Percentiles rank a stretch among this genome's conserved stretches.
These are phyloP conservation scores for Arthroderma uncinatum DNA, from an alignment of 2,329 filamentous ascomycete genomes.

Conservation along the genomic window DNA sequence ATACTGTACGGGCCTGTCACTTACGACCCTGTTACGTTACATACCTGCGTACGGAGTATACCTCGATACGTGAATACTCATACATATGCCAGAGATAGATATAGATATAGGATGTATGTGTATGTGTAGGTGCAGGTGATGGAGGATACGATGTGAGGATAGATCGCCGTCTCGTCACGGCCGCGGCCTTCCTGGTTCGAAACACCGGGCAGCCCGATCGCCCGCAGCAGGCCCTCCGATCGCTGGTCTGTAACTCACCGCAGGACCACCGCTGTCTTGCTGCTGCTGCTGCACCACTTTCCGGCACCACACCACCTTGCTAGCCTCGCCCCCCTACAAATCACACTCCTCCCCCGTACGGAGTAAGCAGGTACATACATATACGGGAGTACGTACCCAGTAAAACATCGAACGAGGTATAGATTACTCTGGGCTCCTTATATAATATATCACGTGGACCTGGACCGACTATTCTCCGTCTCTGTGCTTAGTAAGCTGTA, in stretches of 20 bases:
- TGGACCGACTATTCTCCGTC: too few species aligned
- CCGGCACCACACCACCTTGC: neutral
- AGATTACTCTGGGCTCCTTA: too few species aligned
- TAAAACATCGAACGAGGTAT: too few species aligned
- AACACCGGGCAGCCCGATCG: slow-evolving; percentile 3
- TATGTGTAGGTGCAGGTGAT: neutral
- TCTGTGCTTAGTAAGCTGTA: too few species aligned
- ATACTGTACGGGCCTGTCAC: neutral
- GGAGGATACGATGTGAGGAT: neutral
- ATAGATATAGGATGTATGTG: neutral
- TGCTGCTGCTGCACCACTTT: neutral
- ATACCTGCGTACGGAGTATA: neutral
- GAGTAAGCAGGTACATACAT: too few species aligned
- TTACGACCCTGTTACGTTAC: neutral
- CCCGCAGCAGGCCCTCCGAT: neutral
- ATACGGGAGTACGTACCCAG: too few species aligned
- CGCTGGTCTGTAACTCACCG: neutral
- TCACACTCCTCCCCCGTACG: too few species aligned
- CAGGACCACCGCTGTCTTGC: neutral
- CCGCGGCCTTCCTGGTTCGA: neutral
- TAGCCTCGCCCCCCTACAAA: too few species aligned
- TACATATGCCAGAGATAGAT: neutral
- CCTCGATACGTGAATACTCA: too few species aligned
- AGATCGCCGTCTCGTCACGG: neutral
- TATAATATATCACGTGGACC: too few species aligned